Evolutionary conservation across 768 basidiomycete species (phyloP).

Genomic region (Podaxis mareebaensis): DNA sequence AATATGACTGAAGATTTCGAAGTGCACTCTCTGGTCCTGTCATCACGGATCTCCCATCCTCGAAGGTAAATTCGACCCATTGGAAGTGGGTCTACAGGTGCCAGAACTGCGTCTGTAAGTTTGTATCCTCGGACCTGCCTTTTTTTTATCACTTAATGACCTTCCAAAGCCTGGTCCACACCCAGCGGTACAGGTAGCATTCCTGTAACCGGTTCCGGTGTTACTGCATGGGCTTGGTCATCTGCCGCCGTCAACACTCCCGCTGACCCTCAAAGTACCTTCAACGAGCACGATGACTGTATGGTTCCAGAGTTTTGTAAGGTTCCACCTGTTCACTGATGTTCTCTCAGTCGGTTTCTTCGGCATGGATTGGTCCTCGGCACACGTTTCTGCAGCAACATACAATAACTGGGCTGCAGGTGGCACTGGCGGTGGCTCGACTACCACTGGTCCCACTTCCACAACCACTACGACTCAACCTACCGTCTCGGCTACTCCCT

Average conservation of each 20-base stretch:
- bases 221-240: constrained; percentile 54
- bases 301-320: constrained; percentile 19
- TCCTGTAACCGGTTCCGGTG: constrained; percentile 33
- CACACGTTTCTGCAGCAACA: constrained; percentile 43
- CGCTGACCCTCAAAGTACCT: constrained; percentile 50
- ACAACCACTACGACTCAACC: constrained; percentile 33
- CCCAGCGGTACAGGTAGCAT: constrained; percentile 39
- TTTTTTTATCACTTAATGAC: not conserved
- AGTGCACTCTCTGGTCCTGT: constrained; percentile 37
- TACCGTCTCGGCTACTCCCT: constrained; percentile 39
- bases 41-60: constrained; percentile 47
- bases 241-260: constrained; percentile 46
- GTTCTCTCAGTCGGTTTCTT: constrained; percentile 54
- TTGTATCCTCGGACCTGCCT: not conserved
- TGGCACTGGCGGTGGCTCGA: constrained; percentile 39
- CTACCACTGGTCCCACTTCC: constrained; percentile 32
- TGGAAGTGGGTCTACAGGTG: constrained; percentile 72
- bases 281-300: constrained; percentile 63
- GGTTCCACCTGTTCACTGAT: not conserved
- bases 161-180: constrained; percentile 36
- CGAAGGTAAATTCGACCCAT: constrained; percentile 56
- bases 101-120: constrained; percentile 63
- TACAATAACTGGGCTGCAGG: constrained; percentile 55
- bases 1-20: not conserved
- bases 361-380: constrained; percentile 46